phyloP scores from a whole-genome alignment of 257 asterid species.

The Capsicum rhomboideum region DNA sequence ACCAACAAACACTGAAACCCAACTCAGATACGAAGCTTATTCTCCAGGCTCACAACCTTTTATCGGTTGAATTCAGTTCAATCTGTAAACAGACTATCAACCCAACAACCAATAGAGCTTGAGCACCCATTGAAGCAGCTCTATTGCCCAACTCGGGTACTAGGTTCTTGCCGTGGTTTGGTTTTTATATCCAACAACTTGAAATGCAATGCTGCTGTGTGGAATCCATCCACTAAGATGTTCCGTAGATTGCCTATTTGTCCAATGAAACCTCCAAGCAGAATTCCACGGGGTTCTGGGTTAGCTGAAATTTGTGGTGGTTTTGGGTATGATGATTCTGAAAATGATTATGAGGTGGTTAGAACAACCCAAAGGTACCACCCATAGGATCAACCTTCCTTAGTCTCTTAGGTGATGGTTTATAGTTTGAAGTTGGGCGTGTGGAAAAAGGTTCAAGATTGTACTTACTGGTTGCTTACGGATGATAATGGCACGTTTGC shows the following conservation, averaged over 20 bases:
- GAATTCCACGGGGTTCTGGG: background rate
- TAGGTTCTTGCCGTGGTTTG: conserved; percentile 18
- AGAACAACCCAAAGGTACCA: conserved; percentile 25
- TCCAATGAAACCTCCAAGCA: background rate
- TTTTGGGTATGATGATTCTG: conserved; percentile 33
- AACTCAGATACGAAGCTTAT: conserved; percentile 26
- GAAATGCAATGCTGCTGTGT: conserved; percentile 9
- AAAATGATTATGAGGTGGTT: conserved; percentile 48
- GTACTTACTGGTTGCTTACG: conserved; percentile 29
- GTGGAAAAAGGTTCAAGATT: conserved; percentile 38
- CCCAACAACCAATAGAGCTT: background rate
- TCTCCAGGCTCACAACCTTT: conserved; percentile 24
- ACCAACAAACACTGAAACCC: conserved; percentile 10
- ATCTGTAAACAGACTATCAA: background rate
- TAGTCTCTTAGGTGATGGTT: conserved; percentile 24
- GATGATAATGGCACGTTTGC: background rate
- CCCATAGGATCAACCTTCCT: conserved; percentile 11
- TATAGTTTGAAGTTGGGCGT: conserved; percentile 38
- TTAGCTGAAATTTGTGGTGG: conserved; percentile 18
- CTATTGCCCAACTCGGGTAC: background rate
- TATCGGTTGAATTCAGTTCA: background rate
- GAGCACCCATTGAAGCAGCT: background rate
- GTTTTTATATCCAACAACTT: conserved; percentile 1
- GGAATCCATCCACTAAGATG: conserved; percentile 46
- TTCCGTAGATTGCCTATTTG: background rate